Conservation (phyloP, 257 asterid genomes). For the Solanum bulbocastanum region DNA sequence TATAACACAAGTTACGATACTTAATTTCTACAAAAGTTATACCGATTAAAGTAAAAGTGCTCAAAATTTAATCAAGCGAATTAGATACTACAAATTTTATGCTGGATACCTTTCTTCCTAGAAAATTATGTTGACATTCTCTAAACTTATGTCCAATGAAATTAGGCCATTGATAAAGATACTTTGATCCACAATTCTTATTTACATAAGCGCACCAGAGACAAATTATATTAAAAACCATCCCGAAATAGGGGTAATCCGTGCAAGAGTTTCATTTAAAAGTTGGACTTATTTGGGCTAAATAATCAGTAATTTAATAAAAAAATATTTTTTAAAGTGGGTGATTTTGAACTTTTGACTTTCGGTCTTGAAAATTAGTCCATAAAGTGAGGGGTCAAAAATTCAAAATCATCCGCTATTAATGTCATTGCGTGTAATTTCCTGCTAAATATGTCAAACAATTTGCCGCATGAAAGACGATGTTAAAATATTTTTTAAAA, state of each 20-base stretch:
- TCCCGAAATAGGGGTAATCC: neutral
- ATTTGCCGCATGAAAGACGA: neutral
- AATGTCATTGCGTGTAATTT: neutral
- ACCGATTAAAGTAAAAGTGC: fast-evolving
- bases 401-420: neutral
- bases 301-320: no score
- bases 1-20: neutral
- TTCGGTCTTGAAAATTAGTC: no score
- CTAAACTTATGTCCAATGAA: no score
- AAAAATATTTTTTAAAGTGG: no score
- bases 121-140: neutral
- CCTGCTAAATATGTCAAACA: neutral
- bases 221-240: neutral
- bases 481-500: neutral
- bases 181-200: neutral
- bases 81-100: neutral
- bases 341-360: neutral
- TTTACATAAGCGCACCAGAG: neutral
- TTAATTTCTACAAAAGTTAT: neutral
- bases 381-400: neutral
- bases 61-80: neutral
- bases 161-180: neutral
- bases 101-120: neutral
- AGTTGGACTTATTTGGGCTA: neutral
- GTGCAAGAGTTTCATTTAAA: neutral